These are phyloP conservation scores for Ligustrum vulgare DNA, from an alignment of 257 asterid genomes.

Conservation along the genomic window DNA sequence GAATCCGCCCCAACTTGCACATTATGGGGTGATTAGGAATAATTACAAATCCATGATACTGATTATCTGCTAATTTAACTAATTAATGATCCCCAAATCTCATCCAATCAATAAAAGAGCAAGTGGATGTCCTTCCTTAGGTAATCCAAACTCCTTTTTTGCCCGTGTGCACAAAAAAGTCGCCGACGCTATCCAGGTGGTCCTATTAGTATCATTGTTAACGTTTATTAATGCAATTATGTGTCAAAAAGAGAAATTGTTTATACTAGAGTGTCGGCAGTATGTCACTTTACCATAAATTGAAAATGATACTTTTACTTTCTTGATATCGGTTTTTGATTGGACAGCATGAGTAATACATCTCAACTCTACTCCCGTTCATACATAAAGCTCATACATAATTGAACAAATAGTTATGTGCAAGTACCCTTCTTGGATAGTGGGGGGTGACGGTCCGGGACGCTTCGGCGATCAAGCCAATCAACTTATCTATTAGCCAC, in stretches of 20 bases:
- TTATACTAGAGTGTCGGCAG: background rate
- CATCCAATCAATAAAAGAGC: constrained; percentile 4
- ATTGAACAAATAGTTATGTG: too few species aligned
- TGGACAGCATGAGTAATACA: too few species aligned
- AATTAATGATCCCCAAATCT: constrained; percentile 19
- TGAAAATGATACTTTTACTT: too few species aligned
- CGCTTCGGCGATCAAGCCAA: too few species aligned
- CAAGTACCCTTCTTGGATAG: too few species aligned
- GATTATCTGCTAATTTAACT: background rate
- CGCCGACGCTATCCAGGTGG: background rate
- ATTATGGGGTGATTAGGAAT: constrained; percentile 27
- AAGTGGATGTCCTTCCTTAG: constrained; percentile 6
- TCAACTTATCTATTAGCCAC: too few species aligned
- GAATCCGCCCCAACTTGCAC: constrained; percentile 20
- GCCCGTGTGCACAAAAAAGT: constrained; percentile 13
- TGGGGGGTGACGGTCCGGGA: too few species aligned
- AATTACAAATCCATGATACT: constrained; percentile 18
- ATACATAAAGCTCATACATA: too few species aligned
- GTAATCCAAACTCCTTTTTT: background rate
- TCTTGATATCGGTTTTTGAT: too few species aligned
- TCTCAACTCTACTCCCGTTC: too few species aligned
- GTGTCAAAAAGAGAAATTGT: background rate
- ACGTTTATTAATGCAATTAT: background rate
- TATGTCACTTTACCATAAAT: background rate
- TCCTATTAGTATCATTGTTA: background rate